These are phyloP conservation scores for Xerocomus potaroensis DNA, from an alignment of 768 basidiomycete genomes.

Conservation along the genomic window DNA sequence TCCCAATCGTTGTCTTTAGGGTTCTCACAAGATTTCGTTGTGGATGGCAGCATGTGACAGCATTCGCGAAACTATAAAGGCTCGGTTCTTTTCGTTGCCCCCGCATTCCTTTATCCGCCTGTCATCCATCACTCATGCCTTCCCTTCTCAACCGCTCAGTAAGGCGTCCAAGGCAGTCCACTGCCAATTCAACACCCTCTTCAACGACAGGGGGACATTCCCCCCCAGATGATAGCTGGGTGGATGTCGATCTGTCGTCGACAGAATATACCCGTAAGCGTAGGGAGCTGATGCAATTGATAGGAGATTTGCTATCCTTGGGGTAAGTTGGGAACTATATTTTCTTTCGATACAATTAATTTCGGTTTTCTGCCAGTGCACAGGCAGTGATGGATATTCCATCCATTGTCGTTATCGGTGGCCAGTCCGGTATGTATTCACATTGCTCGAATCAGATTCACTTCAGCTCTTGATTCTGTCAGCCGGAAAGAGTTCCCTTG, in stretches of 20 bases:
- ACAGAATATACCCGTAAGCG: slow-evolving; percentile 39
- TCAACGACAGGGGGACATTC: background rate
- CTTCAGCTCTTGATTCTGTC: background rate
- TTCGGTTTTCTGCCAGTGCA: slow-evolving; percentile 31
- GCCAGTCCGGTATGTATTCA: slow-evolving; percentile 44
- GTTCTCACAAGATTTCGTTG: background rate
- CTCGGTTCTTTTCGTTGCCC: background rate
- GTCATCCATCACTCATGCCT: slow-evolving; percentile 3
- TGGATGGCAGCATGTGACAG: background rate
- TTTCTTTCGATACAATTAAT: background rate
- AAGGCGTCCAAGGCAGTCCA: background rate
- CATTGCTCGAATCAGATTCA: background rate
- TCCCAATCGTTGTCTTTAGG: background rate
- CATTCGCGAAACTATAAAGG: slow-evolving; percentile 9
- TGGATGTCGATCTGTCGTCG: slow-evolving; percentile 22
- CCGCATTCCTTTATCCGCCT: background rate
- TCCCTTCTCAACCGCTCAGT: background rate
- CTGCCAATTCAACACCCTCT: slow-evolving; percentile 1
- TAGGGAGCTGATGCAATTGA: slow-evolving; percentile 37
- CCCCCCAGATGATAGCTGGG: slow-evolving; percentile 12
- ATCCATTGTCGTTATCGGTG: slow-evolving; percentile 52
- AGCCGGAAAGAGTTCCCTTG: slow-evolving; percentile 60
- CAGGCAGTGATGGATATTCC: slow-evolving; percentile 41
- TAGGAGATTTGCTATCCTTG: slow-evolving; percentile 35
- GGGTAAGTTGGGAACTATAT: slow-evolving; percentile 29